A percentile compares a stretch with the other conserved stretches of the same genome.
These are phyloP conservation scores for Vicia sativa DNA, from an alignment of 306 rosid genomes.

Conservation along the genomic window DNA sequence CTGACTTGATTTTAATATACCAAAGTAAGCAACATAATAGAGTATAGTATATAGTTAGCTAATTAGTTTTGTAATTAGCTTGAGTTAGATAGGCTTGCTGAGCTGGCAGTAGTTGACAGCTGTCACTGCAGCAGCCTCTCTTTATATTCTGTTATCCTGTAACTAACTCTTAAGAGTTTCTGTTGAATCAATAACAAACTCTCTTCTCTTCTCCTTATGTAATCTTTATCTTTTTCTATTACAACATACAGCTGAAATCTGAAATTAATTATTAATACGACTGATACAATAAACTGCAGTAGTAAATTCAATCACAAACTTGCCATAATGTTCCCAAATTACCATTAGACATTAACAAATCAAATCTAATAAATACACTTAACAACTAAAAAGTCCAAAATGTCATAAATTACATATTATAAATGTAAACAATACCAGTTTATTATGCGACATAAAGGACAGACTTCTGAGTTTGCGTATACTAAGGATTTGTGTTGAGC, in stretches of 20 bases:
- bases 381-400: not conserved
- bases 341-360: slow-evolving; percentile 3
- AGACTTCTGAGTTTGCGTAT: not conserved
- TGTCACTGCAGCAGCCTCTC: no score
- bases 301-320: slow-evolving; percentile 6
- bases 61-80: no score
- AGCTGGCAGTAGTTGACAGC: no score
- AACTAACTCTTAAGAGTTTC: no score
- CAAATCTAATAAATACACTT: slow-evolving; percentile 15
- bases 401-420: not conserved
- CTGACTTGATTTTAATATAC: slow-evolving; percentile 17
- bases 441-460: not conserved
- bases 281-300: not conserved
- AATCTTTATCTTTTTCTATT: no score
- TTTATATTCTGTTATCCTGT: no score
- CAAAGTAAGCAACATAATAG: slow-evolving; percentile 8
- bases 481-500: not conserved
- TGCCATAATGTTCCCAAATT: slow-evolving; percentile 2
- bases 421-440: not conserved
- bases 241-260: not conserved
- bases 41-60: no score
- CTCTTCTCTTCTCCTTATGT: no score
- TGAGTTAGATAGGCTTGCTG: no score
- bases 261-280: slow-evolving; percentile 9
- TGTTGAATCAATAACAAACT: no score